Conservation (phyloP, 495 filamentous ascomycete species). For the Aspergillus conjunctus region DNA sequence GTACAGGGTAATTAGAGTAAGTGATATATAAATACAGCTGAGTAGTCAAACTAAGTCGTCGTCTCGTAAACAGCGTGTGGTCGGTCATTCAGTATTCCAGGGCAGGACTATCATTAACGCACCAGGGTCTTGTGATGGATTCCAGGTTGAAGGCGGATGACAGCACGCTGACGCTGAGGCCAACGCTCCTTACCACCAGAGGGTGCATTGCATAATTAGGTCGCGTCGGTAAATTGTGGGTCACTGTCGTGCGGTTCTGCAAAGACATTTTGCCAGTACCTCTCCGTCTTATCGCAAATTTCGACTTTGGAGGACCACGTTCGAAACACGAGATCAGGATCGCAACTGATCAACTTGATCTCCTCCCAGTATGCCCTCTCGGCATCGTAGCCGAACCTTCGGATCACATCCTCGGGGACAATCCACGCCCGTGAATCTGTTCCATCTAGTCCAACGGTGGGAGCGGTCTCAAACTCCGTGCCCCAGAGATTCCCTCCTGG, state of each 20-base stretch:
- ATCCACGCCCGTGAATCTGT: conserved; percentile 47
- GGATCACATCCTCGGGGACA: conserved; percentile 36
- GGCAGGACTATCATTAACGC: not conserved
- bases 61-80: conserved; percentile 24
- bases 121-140: not conserved
- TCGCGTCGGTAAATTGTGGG: conserved; percentile 35
- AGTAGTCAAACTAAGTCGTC: conserved; percentile 13
- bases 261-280: conserved; percentile 48
- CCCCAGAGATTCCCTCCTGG: conserved; percentile 49
- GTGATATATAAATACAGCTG: conserved; percentile 11
- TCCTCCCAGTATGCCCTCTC: conserved; percentile 57
- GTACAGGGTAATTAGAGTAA: not conserved
- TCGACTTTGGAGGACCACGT: conserved; percentile 43
- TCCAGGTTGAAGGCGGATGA: not conserved
- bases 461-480: conserved; percentile 41
- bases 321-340: conserved; percentile 40
- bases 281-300: conserved; percentile 40
- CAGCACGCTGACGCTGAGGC: not conserved
- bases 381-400: conserved; percentile 51
- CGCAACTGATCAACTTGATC: conserved; percentile 51
- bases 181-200: not conserved
- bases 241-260: conserved; percentile 41
- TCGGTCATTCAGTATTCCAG: not conserved
- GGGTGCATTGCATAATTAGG: conserved; percentile 13
- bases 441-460: conserved; percentile 42